Evolutionary conservation across 2,329 filamentous ascomycete genomes (phyloP).

Genomic region (Waltergamsia citrina): DNA sequence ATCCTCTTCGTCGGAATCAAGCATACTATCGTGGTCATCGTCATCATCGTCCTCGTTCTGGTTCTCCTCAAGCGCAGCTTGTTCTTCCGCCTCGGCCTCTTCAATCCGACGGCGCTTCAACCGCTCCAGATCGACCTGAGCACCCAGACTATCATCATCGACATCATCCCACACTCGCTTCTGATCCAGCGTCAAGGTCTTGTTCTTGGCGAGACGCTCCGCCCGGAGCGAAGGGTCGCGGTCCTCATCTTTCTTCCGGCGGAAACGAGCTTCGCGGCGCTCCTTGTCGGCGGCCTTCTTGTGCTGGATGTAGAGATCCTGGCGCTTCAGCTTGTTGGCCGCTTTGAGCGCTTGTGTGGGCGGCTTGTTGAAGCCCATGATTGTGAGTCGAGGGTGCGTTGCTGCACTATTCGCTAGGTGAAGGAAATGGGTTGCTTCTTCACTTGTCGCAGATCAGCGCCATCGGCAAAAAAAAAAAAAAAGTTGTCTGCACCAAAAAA

Average conservation of each 20-base stretch:
- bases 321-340: constrained; percentile 70
- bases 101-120: constrained; percentile 48
- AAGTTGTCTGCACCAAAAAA: too few species aligned
- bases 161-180: constrained; percentile 87
- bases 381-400: background rate
- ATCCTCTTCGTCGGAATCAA: constrained; percentile 47
- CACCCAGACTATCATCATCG: constrained; percentile 48
- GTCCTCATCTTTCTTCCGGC: constrained; percentile 74
- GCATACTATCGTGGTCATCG: constrained; percentile 69
- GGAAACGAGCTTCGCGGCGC: constrained; percentile 68
- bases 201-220: constrained; percentile 66
- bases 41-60: constrained; percentile 40
- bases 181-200: constrained; percentile 72
- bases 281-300: constrained; percentile 69
- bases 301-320: constrained; percentile 68
- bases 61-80: constrained; percentile 33
- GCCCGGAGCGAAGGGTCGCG: constrained; percentile 69
- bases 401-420: too few species aligned
- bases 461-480: too few species aligned
- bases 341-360: constrained; percentile 32
- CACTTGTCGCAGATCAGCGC: too few species aligned
- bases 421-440: too few species aligned
- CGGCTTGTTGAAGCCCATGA: constrained; percentile 24
- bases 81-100: constrained; percentile 40
- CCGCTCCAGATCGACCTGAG: constrained; percentile 48